phyloP scores from a whole-genome alignment of 1,284 basidiomycete species.

The Trametes pubescens region DNA sequence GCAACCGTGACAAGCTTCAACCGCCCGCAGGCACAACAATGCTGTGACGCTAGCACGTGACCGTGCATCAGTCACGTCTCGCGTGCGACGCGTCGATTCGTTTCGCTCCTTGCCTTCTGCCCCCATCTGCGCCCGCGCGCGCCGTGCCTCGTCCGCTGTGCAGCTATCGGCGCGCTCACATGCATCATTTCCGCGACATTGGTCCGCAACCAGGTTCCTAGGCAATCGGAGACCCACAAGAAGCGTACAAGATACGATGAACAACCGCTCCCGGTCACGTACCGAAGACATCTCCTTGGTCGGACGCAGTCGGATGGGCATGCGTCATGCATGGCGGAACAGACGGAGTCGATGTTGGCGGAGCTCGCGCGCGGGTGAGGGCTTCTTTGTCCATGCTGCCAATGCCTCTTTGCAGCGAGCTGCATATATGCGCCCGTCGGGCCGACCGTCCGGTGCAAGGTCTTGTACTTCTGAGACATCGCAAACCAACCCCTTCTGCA shows the following conservation, averaged over 20 bases:
- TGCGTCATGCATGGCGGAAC: background rate
- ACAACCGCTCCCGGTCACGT: background rate
- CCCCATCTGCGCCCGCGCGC: background rate
- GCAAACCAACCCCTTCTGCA: background rate
- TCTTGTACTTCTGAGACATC: constrained; percentile 17
- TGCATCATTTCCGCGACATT: no score
- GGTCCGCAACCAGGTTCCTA: no score
- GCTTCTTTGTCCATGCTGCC: constrained; percentile 1
- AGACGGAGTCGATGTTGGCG: background rate
- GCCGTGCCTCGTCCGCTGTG: background rate
- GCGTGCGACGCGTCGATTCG: constrained; percentile 2
- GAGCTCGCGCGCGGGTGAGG: background rate
- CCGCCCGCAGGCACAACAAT: background rate
- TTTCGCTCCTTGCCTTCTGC: background rate
- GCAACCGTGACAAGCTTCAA: background rate
- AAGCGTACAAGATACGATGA: no score
- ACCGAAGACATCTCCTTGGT: background rate
- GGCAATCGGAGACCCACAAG: no score
- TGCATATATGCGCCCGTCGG: constrained; percentile 7
- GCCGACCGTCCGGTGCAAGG: background rate
- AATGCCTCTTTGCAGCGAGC: background rate
- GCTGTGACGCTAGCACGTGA: constrained; percentile 13
- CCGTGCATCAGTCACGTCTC: constrained; percentile 12
- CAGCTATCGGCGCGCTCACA: no score
- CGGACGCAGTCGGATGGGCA: background rate